Conservation (phyloP, 805 yeast species). For the Wickerhamiella vanderwaltii region DNA sequence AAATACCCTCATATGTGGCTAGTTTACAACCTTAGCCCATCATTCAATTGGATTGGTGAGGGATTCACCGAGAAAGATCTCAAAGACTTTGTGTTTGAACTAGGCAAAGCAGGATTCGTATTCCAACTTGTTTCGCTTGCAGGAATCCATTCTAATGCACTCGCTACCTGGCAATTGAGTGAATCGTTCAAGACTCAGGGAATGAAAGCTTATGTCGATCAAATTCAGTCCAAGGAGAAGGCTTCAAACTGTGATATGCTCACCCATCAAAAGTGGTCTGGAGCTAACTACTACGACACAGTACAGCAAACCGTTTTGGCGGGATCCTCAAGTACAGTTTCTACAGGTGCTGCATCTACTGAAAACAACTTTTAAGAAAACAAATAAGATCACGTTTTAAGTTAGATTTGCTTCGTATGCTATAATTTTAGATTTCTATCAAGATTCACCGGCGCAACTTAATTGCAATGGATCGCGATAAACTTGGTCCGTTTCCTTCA, state of each 20-base stretch:
- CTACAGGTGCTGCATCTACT: conserved; percentile 35
- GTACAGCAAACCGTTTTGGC: conserved; percentile 34
- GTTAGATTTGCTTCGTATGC: too few species aligned
- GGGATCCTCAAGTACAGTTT: conserved; percentile 34
- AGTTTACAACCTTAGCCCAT: conserved; percentile 50
- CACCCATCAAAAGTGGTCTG: conserved; percentile 54
- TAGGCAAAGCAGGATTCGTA: conserved; percentile 46
- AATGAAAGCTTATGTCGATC: conserved; percentile 46
- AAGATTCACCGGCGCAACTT: too few species aligned
- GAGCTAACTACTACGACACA: conserved; percentile 43
- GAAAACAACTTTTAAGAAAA: conserved; percentile 23
- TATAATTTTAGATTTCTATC: too few species aligned
- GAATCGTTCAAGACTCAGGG: conserved; percentile 39
- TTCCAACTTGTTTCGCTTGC: conserved; percentile 50
- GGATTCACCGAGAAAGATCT: conserved; percentile 40
- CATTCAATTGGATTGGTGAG: conserved; percentile 48
- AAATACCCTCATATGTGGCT: conserved; percentile 41
- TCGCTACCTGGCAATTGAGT: conserved; percentile 41
- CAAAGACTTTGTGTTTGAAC: conserved; percentile 38
- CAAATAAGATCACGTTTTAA: background rate
- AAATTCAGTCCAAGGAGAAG: conserved; percentile 39
- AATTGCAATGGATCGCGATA: too few species aligned
- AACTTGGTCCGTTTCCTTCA: too few species aligned
- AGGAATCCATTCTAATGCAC: conserved; percentile 44
- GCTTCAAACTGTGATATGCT: conserved; percentile 38